Percentiles rank a stretch among this genome's conserved stretches.
phyloP scores from a whole-genome alignment of 1,284 basidiomycete genomes.

The Rhodotorula sp. region DNA sequence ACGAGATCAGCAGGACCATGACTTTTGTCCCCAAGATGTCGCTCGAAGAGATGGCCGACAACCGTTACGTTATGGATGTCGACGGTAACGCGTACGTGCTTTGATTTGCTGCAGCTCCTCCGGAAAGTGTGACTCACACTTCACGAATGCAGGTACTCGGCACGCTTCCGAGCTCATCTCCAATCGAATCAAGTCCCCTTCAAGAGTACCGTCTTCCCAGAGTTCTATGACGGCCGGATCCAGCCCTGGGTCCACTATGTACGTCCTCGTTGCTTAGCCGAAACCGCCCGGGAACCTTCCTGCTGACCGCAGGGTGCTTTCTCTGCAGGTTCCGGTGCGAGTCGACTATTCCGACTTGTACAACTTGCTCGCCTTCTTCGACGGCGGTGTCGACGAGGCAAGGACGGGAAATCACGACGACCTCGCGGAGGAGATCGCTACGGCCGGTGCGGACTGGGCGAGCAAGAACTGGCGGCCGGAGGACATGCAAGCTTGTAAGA shows the following conservation, averaged over 20 bases:
- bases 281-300: too few relatives aligned
- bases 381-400: conserved; percentile 48
- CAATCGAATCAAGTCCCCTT: conserved; percentile 63
- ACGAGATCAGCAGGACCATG: conserved; percentile 14
- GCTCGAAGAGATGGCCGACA: conserved; percentile 40
- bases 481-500: conserved; percentile 53
- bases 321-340: conserved; percentile 48
- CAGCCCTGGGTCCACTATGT: conserved; percentile 44
- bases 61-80: conserved; percentile 52
- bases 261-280: conserved; percentile 29
- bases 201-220: conserved; percentile 62
- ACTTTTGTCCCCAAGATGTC: not conserved
- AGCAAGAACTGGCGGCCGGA: conserved; percentile 54
- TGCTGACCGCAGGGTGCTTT: not conserved
- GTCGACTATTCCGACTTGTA: conserved; percentile 55
- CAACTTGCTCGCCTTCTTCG: conserved; percentile 55
- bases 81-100: conserved; percentile 50
- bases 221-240: conserved; percentile 47
- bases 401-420: conserved; percentile 49
- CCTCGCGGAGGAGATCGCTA: conserved; percentile 52
- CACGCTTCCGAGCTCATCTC: conserved; percentile 53
- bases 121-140: too few relatives aligned
- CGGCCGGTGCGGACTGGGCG: conserved; percentile 51
- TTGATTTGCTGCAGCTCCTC: not conserved
- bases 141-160: not conserved